A percentile compares a stretch with the other conserved stretches of the same genome.
Conservation (phyloP, 2,329 filamentous ascomycete genomes). For the Aspergillus clavatus region DNA sequence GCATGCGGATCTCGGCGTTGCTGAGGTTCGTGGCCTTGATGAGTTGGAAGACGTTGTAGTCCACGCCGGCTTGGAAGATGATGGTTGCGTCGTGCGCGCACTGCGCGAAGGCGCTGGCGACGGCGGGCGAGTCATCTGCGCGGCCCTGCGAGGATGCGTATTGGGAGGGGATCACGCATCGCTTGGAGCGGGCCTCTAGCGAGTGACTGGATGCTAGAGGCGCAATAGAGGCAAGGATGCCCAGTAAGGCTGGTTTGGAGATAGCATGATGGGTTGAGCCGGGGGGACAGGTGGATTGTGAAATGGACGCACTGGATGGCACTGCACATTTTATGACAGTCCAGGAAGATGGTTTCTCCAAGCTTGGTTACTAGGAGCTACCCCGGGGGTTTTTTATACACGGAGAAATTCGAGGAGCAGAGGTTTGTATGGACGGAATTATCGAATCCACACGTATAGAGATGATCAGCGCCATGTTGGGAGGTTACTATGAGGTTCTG, state of each 20-base stretch:
- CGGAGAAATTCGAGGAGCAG: neutral
- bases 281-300: neutral
- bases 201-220: neutral
- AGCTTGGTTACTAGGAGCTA: neutral
- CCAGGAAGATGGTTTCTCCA: neutral
- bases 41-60: conserved; percentile 43
- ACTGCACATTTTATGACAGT: neutral
- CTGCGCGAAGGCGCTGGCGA: conserved; percentile 33
- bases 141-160: conserved; percentile 31
- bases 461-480: neutral
- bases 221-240: neutral
- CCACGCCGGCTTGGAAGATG: conserved; percentile 36
- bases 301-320: neutral
- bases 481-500: neutral
- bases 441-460: neutral
- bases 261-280: conserved; percentile 12
- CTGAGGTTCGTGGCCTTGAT: conserved; percentile 38
- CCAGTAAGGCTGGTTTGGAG: conserved; percentile 1
- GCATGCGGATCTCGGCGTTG: conserved; percentile 41
- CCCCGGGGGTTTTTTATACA: no score
- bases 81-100: conserved; percentile 33
- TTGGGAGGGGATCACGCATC: conserved; percentile 19
- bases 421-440: neutral
- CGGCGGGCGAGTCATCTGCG: conserved; percentile 39
- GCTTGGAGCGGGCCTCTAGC: conserved; percentile 4